A percentile compares a stretch with the other conserved stretches of the same genome.
phyloP scores from a whole-genome alignment of 2,329 filamentous ascomycete species.

The Verticillium nonalfalfae region DNA sequence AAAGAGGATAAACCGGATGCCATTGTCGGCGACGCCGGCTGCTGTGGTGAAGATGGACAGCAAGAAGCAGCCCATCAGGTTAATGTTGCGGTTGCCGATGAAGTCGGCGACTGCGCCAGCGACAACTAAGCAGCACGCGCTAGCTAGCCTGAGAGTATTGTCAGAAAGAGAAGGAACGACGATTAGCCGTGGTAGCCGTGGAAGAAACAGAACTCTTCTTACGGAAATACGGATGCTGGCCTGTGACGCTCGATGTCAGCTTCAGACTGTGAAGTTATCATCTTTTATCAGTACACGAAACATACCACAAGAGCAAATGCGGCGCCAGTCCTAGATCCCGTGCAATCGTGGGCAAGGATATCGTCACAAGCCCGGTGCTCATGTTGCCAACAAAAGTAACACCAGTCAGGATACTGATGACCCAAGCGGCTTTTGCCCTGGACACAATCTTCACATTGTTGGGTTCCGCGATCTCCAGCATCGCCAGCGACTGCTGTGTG shows the following conservation, averaged over 20 bases:
- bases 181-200: slow-evolving; percentile 2
- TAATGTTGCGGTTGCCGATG: slow-evolving; percentile 6
- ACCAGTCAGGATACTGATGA: background rate
- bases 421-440: background rate
- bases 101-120: slow-evolving; percentile 9
- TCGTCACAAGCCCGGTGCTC: background rate
- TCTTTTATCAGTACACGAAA: too few relatives aligned
- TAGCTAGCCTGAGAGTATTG: background rate
- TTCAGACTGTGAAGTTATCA: background rate
- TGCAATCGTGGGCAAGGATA: background rate
- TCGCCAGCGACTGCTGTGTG: background rate
- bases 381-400: background rate
- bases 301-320: background rate
- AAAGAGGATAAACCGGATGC: slow-evolving; percentile 8
- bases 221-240: slow-evolving; percentile 1
- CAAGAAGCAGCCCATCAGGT: slow-evolving; percentile 9
- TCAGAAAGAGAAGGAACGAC: background rate
- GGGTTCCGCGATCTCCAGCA: background rate
- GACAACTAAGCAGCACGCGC: background rate
- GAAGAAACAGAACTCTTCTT: background rate
- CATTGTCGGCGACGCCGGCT: slow-evolving; percentile 5
- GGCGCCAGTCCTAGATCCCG: background rate
- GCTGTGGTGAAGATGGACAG: slow-evolving; percentile 7
- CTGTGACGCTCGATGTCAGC: background rate
- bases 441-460: background rate